These are phyloP conservation scores for Sporothrix brasiliensis DNA, from an alignment of 2,329 filamentous ascomycete genomes.

Conservation along the genomic window DNA sequence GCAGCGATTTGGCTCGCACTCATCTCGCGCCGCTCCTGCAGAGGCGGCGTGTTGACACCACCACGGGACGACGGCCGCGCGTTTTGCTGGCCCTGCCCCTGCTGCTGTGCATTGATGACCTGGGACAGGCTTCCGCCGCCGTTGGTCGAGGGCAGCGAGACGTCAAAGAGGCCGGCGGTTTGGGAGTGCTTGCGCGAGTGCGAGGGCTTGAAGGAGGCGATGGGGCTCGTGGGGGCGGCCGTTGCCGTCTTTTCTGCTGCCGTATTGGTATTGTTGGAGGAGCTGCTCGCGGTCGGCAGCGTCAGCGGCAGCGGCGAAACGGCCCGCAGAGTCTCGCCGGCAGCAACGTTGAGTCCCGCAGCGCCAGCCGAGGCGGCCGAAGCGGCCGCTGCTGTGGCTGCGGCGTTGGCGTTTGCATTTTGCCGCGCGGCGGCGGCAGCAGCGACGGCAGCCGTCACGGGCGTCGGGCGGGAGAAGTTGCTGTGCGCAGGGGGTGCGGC, in stretches of 20 bases:
- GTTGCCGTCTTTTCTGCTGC: constrained; percentile 31
- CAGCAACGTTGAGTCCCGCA: constrained; percentile 27
- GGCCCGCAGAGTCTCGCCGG: constrained; percentile 41
- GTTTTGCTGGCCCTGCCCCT: constrained; percentile 28
- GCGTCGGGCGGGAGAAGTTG: constrained; percentile 62
- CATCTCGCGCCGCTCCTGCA: constrained; percentile 44
- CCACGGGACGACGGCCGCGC: constrained; percentile 2
- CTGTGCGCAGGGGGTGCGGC: constrained; percentile 47
- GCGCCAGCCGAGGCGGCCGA: neutral
- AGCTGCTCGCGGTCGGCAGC: constrained; percentile 42
- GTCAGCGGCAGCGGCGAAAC: constrained; percentile 52
- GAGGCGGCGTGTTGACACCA: neutral
- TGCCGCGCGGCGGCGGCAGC: constrained; percentile 35
- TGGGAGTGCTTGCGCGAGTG: constrained; percentile 70
- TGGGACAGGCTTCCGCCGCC: constrained; percentile 58
- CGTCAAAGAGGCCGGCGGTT: constrained; percentile 76
- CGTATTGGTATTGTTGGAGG: too few relatives aligned
- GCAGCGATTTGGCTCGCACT: constrained; percentile 78
- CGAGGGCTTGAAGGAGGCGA: constrained; percentile 35
- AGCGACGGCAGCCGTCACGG: constrained; percentile 41
- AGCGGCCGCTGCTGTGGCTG: constrained; percentile 8
- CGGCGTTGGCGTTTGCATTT: neutral
- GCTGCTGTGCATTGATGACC: constrained; percentile 47
- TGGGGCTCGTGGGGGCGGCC: constrained; percentile 40
- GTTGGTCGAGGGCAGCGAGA: constrained; percentile 65